Percentiles rank a stretch among this genome's conserved stretches.
Evolutionary conservation across 805 yeast genomes (phyloP).

Genomic region (Huiozyma naganishii): DNA sequence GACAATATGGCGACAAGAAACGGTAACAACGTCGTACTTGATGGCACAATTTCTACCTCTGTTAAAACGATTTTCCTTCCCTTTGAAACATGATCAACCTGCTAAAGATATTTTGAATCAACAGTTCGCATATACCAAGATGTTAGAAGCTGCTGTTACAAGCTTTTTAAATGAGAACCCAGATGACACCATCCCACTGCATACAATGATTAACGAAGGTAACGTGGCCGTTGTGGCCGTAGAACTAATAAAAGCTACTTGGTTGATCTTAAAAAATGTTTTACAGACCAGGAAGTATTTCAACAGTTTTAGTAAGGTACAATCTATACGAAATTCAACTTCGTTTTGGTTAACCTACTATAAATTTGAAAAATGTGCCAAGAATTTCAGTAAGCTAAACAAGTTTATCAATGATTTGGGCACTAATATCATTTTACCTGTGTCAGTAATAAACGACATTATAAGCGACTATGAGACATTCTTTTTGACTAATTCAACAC

Average conservation of each 20-base stretch:
- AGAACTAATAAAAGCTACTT: constrained; percentile 25
- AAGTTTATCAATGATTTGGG: constrained; percentile 38
- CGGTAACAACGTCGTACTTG: constrained; percentile 1
- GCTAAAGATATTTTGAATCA: constrained; percentile 10
- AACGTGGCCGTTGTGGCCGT: constrained; percentile 32
- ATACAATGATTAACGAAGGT: constrained; percentile 31
- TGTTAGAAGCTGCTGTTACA: constrained; percentile 17
- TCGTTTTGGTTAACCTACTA: constrained; percentile 50
- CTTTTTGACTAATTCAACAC: constrained; percentile 28
- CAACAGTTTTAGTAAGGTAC: constrained; percentile 17
- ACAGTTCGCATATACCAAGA: constrained; percentile 15
- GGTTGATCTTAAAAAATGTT: constrained; percentile 23
- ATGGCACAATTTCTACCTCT: constrained; percentile 16
- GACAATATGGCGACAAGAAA: constrained; percentile 12
- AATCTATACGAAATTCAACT: constrained; percentile 30
- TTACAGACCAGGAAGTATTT: constrained; percentile 27
- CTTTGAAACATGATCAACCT: constrained; percentile 11
- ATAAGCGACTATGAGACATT: constrained; percentile 26
- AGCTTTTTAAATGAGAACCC: constrained; percentile 14
- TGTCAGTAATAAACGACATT: constrained; percentile 34
- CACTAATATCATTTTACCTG: constrained; percentile 38
- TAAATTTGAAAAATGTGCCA: constrained; percentile 38
- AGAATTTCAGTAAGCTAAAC: constrained; percentile 36
- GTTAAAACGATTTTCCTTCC: constrained; percentile 15
- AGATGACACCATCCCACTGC: constrained; percentile 17